These are phyloP conservation scores for Coemansia sp. DNA, from an alignment of 192 early-diverging fungal genomes.

Conservation along the genomic window DNA sequence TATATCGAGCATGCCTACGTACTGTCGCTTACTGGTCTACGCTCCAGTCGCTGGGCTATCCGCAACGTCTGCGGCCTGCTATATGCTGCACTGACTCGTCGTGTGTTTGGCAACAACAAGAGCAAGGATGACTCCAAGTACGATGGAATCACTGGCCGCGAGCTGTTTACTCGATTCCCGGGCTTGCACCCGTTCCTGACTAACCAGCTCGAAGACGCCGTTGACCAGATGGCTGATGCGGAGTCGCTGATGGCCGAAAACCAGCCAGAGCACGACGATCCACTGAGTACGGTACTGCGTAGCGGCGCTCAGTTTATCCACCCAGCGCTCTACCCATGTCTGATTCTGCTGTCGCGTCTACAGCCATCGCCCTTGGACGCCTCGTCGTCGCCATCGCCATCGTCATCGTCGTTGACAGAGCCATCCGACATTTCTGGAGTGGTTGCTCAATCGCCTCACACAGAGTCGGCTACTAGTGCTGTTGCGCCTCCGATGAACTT, in stretches of 20 bases:
- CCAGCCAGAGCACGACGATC: slow-evolving; percentile 1
- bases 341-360: slow-evolving; percentile 82
- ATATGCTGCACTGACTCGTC: slow-evolving; percentile 81
- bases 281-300: slow-evolving; percentile 24
- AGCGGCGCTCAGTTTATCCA: slow-evolving; percentile 65
- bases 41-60: slow-evolving; percentile 84
- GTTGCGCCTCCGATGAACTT: slow-evolving; percentile 56
- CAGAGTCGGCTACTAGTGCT: slow-evolving; percentile 30
- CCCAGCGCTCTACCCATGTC: slow-evolving; percentile 87
- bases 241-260: slow-evolving; percentile 5
- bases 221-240: slow-evolving; percentile 56
- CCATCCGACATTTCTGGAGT: slow-evolving; percentile 16
- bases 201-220: slow-evolving; percentile 71
- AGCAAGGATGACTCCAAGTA: slow-evolving; percentile 70
- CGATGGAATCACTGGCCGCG: slow-evolving; percentile 81
- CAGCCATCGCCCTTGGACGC: slow-evolving; percentile 66
- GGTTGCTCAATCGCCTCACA: slow-evolving; percentile 34
- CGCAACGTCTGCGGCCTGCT: slow-evolving; percentile 94
- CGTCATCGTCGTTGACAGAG: slow-evolving; percentile 5
- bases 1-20: slow-evolving; percentile 78
- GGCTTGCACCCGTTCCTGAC: slow-evolving; percentile 77
- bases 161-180: slow-evolving; percentile 90
- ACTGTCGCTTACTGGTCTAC: slow-evolving; percentile 79
- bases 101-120: slow-evolving; percentile 84
- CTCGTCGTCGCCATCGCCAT: background rate